Evolutionary conservation across 495 filamentous ascomycete genomes (phyloP), one percentile per base, ranked within the genome.

Genomic region (Podospora australis): DNA sequence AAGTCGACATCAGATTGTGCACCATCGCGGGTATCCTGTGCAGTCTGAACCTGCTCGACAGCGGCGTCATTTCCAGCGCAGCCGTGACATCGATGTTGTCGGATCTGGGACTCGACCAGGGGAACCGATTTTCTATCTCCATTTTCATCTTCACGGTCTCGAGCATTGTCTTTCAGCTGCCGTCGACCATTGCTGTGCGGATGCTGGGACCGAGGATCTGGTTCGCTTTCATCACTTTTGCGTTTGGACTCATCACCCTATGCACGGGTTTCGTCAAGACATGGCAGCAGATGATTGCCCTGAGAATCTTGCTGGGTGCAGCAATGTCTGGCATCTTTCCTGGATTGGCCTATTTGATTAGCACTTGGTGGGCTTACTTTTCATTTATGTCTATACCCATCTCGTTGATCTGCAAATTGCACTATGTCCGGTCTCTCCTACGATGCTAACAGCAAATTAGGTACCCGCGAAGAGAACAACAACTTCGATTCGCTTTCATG

Each of bases 131-230:
- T 62, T 84, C 79, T 7, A 77, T 88, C 13, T 73, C 82, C 21
- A 89, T 90, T 44, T 84, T 90, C 64, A 86, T 88, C 59, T 88
- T 87, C 68, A 88, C 86, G 22, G 74, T 88, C 48, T 74, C 82
- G 10, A 83, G 79, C 59, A 84, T 90, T 36, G 73, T 75, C 19
- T 88, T 86, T 56, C 86, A 90, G 58, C 69, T 90, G 13, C 86
- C 86, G 0, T 81, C 79, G 23, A 90, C 85, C 2, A 68, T 88
- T 17, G 79, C 82, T 4, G 81, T 87, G 30, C 74, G 86, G 25
- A 71, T 79, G 6, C 68, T 85, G 39, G 84, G 85, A 10, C 86
- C 85, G 1, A 72, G 85, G 19, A 47, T 80, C 34, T 87, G 78
- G 81, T 87, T 90, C 54, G 64, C 78, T 3, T 57, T 70, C 29